Base-by-base conservation (phyloP, 768 basidiomycete species). In the Xerocomellus intermedius region DNA sequence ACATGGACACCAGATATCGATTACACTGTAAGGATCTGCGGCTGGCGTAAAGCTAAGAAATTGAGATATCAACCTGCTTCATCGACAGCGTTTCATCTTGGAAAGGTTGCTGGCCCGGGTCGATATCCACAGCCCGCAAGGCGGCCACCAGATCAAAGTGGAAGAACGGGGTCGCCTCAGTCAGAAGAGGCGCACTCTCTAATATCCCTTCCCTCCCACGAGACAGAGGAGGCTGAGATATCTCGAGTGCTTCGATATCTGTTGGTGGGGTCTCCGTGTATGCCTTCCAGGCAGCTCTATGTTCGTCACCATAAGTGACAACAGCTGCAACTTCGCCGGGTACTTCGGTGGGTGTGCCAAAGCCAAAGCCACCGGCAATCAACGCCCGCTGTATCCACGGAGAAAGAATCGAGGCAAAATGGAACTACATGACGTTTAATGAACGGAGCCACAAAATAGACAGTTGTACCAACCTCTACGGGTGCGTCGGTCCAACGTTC, bases 321-420 rank as follows among this genome's bases (percentile, higher is more conserved):
- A 94, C 84, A 22, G 87, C 76, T 5, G 89, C 91, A 52, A 95
- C 77, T 62, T 96, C 94, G 21, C 72, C 74, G 12, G 79, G 78
- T 0, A 71, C 59, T 19, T 66, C 69, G 9, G 73, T 56, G 3
- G 77, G 68, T 14, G 69, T 67, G n/a, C 91, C 89, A 19, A 79
- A 78, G 8, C 96, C 96, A 67, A 98, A 98, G 2, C 93, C 93
- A 55, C 89, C 95, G 5, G 94, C 92, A 44, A 93, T 74, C 33
- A 95, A 79, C 5, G 91, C 91, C 47, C 95, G 88, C 51, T 89
- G 84, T 55, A 93, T 91, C 96, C 95, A 99, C 0, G 94, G 94
- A 2, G 92, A 94, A 51, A 95, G 82, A 35, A 98, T 78, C 35
- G 89, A 84, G 5, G 92, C 88, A 69, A 99, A 99, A 75, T 98